Conservation (phyloP, 768 basidiomycete species). For the Boletus rex-veris region DNA sequence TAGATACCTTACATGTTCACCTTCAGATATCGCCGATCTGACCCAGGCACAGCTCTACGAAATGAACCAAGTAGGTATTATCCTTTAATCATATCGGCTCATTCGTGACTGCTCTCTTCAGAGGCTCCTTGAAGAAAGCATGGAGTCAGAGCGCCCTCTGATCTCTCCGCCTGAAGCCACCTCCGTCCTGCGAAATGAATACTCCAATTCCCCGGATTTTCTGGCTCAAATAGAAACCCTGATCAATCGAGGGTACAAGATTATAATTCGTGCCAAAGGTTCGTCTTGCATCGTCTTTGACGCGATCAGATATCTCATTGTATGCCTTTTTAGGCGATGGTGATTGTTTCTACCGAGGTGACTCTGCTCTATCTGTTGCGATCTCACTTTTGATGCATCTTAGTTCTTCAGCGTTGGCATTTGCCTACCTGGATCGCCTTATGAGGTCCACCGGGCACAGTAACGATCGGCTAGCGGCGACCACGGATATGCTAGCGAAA, state of each 20-base stretch:
- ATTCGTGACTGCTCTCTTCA: slow-evolving; percentile 13
- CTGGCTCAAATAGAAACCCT: slow-evolving; percentile 76
- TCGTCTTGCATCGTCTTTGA: slow-evolving; percentile 22
- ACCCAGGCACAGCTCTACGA: slow-evolving; percentile 36
- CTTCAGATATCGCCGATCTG: slow-evolving; percentile 33
- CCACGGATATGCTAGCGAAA: slow-evolving; percentile 49
- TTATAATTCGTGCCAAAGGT: slow-evolving; percentile 72
- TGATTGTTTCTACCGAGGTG: slow-evolving; percentile 91
- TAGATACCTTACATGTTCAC: background rate
- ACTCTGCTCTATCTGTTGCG: slow-evolving; percentile 19
- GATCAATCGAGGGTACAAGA: slow-evolving; percentile 54
- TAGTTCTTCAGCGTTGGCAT: slow-evolving; percentile 62
- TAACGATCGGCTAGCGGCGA: slow-evolving; percentile 47
- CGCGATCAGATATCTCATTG: background rate
- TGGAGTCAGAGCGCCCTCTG: slow-evolving; percentile 43
- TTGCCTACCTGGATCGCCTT: slow-evolving; percentile 76
- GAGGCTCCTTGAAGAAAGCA: slow-evolving; percentile 40
- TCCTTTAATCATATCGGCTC: background rate
- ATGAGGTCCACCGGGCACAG: slow-evolving; percentile 44
- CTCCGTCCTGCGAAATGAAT: slow-evolving; percentile 58
- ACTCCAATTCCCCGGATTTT: slow-evolving; percentile 57
- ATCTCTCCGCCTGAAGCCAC: slow-evolving; percentile 54
- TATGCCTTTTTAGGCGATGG: slow-evolving; percentile 61
- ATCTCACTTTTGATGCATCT: slow-evolving; percentile 16
- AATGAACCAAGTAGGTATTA: slow-evolving; percentile 36